Evolutionary conservation across 192 early-diverging fungal species (phyloP), one percentile per base, ranked within the genome.

Genomic region (Coemansia umbellata): DNA sequence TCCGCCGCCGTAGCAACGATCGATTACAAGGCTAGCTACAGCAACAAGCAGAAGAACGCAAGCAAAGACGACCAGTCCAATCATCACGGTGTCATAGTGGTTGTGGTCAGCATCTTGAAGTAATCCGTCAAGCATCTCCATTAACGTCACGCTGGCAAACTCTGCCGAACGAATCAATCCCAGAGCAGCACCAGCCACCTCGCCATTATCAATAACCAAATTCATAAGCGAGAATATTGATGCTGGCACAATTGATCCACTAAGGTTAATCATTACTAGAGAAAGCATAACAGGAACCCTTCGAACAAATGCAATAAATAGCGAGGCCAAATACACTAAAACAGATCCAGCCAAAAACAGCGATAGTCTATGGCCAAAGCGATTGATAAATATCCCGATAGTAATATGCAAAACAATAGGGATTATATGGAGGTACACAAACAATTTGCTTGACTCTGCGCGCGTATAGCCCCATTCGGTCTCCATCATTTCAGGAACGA

Each of bases 381-480:
- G 69, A 47, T 85, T 81, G 60, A 85, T 81, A 24, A 81, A 43
- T 19, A 82, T 55, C 27, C 83, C 83, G n/a, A 82, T 43, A 8
- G 67, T 7, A 13, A 81, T 65, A 9, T 82, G 78, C 19, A 77
- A 70, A 19, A 78, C 64, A 44, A 83, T 82, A 8, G 83, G 83
- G 37, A 83, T 74, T 8, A 73, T 59, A 31, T 82, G 74, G 17
- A 78, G 63, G 13, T 78, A 75, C 28, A 78, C 79, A 35, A 74
- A 75, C 27, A 70, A 47, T 47, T 64, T 68, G 44, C 72, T 74
- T 5, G 78, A 70, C 40, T 75, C 37, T 0, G 63, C 64, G 9
- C 58, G 59, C 41, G 67, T 48, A 35, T 80, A 66, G 11, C 64
- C 58, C 72, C 68, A 80, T 31, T 74, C 67, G 15, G 68, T 67